Evolutionary conservation across 1,139 yeast species (phyloP).

Genomic region (Blastobotrys apis): DNA sequence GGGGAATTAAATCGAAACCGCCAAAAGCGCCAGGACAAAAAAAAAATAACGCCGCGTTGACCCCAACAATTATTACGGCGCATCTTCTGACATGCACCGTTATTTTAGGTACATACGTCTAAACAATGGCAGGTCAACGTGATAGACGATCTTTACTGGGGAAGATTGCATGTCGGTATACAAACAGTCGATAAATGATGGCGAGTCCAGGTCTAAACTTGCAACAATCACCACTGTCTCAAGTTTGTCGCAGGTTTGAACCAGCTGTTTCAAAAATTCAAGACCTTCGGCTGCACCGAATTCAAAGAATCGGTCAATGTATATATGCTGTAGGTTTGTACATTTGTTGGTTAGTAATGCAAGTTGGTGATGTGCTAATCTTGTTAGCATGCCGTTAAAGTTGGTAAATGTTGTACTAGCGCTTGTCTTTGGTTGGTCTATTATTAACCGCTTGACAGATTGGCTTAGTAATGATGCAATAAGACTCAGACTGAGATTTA

Average conservation of each 20-base stretch:
- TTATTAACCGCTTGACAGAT: slow-evolving; percentile 4
- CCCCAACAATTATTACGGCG: too few relatives aligned
- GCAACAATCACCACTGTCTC: neutral
- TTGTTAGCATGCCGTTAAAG: slow-evolving; percentile 12
- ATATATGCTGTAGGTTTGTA: neutral
- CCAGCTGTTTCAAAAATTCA: neutral
- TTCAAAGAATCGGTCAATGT: slow-evolving; percentile 5
- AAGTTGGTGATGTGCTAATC: slow-evolving; percentile 11
- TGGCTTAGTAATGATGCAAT: slow-evolving; percentile 1
- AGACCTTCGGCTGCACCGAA: neutral
- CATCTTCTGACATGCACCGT: too few relatives aligned
- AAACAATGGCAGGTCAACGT: too few relatives aligned
- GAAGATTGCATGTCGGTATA: too few relatives aligned
- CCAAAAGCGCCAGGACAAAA: too few relatives aligned
- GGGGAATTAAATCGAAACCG: too few relatives aligned
- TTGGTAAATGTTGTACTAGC: slow-evolving; percentile 10
- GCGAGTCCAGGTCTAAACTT: neutral
- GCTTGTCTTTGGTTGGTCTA: slow-evolving; percentile 4
- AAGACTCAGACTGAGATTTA: slow-evolving; percentile 2
- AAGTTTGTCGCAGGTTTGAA: neutral
- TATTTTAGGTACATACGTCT: too few relatives aligned
- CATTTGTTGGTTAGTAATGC: neutral
- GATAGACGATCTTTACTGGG: too few relatives aligned
- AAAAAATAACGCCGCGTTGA: too few relatives aligned
- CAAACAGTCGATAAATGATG: too few relatives aligned